These are phyloP conservation scores for Platanus orientalis DNA, from an alignment of 164 flowering plant species.

Conservation along the genomic window DNA sequence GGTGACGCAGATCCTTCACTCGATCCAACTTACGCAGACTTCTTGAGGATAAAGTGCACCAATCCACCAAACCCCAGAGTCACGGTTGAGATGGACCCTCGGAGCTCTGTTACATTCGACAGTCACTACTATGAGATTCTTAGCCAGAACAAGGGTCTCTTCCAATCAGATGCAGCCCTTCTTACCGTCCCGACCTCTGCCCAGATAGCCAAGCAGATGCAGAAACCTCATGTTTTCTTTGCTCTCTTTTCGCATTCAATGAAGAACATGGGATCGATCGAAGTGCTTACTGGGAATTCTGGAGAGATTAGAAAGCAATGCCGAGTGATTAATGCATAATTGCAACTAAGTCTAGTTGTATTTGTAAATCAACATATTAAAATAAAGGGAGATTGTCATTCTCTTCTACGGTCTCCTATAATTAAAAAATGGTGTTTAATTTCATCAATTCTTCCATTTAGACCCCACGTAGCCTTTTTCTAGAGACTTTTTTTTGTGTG, in stretches of 20 bases:
- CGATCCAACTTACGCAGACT: slow-evolving; percentile 23
- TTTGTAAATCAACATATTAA: no score
- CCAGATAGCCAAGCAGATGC: slow-evolving; percentile 1
- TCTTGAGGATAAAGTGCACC: slow-evolving; percentile 25
- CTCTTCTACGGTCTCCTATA: no score
- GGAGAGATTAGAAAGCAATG: slow-evolving; percentile 42
- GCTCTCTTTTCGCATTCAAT: slow-evolving; percentile 27
- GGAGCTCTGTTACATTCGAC: slow-evolving; percentile 22
- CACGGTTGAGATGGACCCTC: slow-evolving; percentile 30
- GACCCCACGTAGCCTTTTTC: no score
- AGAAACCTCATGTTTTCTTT: slow-evolving; percentile 12
- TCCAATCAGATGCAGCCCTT: slow-evolving; percentile 40
- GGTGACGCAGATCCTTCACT: slow-evolving; percentile 38
- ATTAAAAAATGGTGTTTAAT: no score
- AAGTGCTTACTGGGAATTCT: slow-evolving; percentile 22
- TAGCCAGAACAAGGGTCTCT: slow-evolving; percentile 25
- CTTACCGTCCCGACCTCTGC: slow-evolving; percentile 13
- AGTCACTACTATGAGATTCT: slow-evolving; percentile 21
- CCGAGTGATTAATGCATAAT: no score
- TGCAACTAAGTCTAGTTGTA: no score
- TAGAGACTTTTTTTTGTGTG: no score
- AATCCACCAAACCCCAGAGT: slow-evolving; percentile 11
- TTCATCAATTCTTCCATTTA: no score
- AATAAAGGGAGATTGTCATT: no score
- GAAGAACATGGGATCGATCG: slow-evolving; percentile 32